Evolutionary conservation across 2,329 filamentous ascomycete genomes (phyloP).

Genomic region (Lizonia empirigonia): DNA sequence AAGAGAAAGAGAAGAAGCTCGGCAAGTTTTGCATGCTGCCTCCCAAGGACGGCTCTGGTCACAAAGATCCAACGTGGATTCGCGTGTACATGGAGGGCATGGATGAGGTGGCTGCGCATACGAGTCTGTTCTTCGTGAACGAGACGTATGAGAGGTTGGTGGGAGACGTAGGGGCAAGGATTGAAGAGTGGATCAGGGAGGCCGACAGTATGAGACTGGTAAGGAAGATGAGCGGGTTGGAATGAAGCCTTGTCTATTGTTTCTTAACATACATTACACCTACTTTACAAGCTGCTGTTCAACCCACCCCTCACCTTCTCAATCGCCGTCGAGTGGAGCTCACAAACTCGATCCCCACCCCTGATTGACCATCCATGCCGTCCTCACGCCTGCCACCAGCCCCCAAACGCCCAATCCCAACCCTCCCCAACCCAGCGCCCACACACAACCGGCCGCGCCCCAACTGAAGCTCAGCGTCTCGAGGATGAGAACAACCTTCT

Average conservation of each 20-base stretch:
- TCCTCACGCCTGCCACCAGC: slow-evolving; percentile 5
- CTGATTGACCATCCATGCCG: slow-evolving; percentile 1
- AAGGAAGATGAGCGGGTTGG: slow-evolving; percentile 30
- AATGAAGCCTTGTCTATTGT: neutral
- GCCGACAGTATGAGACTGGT: slow-evolving; percentile 52
- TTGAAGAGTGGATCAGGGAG: slow-evolving; percentile 73
- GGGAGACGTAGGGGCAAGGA: slow-evolving; percentile 71
- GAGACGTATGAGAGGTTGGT: slow-evolving; percentile 77
- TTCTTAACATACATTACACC: too few relatives aligned
- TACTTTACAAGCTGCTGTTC: too few relatives aligned
- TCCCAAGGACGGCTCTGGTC: slow-evolving; percentile 60
- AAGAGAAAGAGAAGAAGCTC: slow-evolving; percentile 57
- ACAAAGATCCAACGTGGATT: slow-evolving; percentile 74
- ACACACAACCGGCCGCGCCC: slow-evolving; percentile 26
- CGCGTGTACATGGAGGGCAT: slow-evolving; percentile 80
- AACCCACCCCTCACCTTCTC: too few relatives aligned
- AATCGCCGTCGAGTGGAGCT: too few relatives aligned
- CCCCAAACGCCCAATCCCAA: slow-evolving; percentile 12
- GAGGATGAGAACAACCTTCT: slow-evolving; percentile 34
- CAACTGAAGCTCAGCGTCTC: slow-evolving; percentile 29
- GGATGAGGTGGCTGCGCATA: slow-evolving; percentile 86
- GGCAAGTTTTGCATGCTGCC: slow-evolving; percentile 81
- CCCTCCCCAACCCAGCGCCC: slow-evolving; percentile 20
- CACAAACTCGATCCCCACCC: slow-evolving; percentile 5
- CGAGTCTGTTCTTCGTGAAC: slow-evolving; percentile 76